phyloP scores from a whole-genome alignment of 192 early-diverging fungal genomes.

The Mortierella alpina region DNA sequence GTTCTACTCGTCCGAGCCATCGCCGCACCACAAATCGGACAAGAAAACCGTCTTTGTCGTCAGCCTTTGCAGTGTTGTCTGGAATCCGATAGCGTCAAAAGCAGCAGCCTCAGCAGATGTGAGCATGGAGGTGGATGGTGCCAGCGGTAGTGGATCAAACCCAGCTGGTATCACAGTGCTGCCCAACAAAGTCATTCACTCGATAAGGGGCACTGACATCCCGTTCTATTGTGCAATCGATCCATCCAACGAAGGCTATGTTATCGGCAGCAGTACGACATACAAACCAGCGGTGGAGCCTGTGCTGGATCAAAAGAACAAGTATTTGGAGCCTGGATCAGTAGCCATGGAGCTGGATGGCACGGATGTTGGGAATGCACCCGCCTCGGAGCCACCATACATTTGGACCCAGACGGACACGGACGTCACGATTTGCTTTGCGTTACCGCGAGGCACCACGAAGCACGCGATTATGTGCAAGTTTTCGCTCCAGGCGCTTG shows the following conservation, averaged over 20 bases:
- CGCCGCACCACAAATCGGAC: constrained; percentile 36
- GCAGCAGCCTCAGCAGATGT: not conserved
- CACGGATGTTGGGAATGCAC: constrained; percentile 13
- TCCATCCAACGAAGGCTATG: constrained; percentile 47
- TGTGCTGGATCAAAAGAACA: constrained; percentile 13
- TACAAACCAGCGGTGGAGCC: constrained; percentile 34
- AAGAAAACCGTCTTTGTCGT: constrained; percentile 46
- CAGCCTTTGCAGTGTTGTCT: constrained; percentile 31
- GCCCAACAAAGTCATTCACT: constrained; percentile 32
- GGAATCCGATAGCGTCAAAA: not conserved
- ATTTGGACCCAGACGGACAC: constrained; percentile 75
- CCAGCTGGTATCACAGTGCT: not conserved
- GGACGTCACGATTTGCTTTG: constrained; percentile 74
- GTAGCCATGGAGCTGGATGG: constrained; percentile 24
- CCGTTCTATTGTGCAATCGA: constrained; percentile 64
- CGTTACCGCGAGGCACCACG: constrained; percentile 62
- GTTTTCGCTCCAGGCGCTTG: constrained; percentile 55
- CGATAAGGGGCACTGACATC: constrained; percentile 60
- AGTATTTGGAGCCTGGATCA: constrained; percentile 30
- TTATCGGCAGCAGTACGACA: constrained; percentile 56
- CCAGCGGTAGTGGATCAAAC: not conserved
- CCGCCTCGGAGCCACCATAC: constrained; percentile 56
- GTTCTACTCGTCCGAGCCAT: constrained; percentile 41
- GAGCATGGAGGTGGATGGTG: constrained; percentile 3
- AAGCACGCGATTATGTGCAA: constrained; percentile 70